These are phyloP conservation scores for Neurospora sp. DNA, from an alignment of 495 filamentous ascomycete species.

Conservation along the genomic window DNA sequence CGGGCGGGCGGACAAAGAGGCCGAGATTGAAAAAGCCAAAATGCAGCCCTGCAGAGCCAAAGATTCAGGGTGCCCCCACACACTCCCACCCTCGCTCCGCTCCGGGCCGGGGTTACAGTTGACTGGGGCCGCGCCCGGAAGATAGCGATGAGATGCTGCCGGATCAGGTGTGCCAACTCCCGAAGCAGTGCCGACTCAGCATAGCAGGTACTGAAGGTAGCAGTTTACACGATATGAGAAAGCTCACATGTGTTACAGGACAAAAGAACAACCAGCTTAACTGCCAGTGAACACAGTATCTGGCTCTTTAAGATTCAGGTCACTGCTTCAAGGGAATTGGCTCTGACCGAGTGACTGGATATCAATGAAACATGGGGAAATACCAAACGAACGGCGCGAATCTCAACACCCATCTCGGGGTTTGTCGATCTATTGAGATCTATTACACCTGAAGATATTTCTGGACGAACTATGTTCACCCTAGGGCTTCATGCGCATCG, in stretches of 20 bases:
- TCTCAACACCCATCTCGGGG: background rate
- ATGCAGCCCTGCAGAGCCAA: constrained; percentile 6
- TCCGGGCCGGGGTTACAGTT: background rate
- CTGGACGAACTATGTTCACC: background rate
- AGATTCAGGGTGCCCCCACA: background rate
- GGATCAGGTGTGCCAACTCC: background rate
- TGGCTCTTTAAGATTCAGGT: background rate
- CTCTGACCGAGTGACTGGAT: background rate
- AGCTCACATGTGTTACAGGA: background rate
- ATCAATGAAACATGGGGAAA: background rate
- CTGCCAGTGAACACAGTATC: background rate
- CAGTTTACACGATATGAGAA: background rate
- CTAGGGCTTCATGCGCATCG: background rate
- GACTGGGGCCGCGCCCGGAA: background rate
- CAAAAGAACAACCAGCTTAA: background rate
- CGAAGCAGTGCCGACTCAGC: background rate
- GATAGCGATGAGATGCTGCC: background rate
- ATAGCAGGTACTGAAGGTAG: background rate
- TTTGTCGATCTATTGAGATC: background rate
- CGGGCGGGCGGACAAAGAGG: background rate
- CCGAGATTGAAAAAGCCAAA: background rate
- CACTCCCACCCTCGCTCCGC: background rate
- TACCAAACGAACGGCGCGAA: background rate
- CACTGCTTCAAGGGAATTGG: background rate
- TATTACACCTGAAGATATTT: background rate